Evolutionary conservation across 164 flowering plant species (phyloP).

Genomic region (Taxillus chinensis): DNA sequence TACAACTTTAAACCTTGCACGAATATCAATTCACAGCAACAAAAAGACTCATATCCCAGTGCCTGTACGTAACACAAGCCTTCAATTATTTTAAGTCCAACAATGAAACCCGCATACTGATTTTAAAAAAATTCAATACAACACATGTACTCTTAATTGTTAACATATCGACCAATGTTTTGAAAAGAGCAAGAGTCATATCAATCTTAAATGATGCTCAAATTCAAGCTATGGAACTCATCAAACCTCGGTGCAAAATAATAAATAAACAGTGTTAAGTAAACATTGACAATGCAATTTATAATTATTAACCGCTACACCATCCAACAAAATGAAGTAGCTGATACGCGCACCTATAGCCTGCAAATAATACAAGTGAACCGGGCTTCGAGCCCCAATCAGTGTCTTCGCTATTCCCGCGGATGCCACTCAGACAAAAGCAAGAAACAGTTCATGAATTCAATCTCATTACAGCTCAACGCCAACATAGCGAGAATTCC

Average conservation of each 20-base stretch:
- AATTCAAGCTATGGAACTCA: neutral
- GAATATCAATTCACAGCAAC: slow-evolving; percentile 4
- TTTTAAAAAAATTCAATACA: neutral
- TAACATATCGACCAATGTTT: neutral
- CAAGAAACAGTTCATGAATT: slow-evolving; percentile 31
- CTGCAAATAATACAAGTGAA: neutral
- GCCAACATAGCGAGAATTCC: slow-evolving; percentile 44
- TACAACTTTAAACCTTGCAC: neutral
- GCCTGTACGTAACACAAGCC: neutral
- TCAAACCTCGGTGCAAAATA: neutral
- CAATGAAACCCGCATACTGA: neutral
- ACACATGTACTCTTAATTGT: neutral
- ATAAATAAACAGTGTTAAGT: neutral
- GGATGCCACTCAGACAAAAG: slow-evolving; percentile 80
- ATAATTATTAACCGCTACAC: no score
- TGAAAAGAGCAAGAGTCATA: neutral
- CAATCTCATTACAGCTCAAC: slow-evolving; percentile 23
- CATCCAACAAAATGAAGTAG: no score
- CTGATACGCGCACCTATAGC: slow-evolving; percentile 7
- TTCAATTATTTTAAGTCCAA: neutral
- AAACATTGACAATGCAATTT: neutral
- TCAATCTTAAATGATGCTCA: neutral
- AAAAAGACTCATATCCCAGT: neutral
- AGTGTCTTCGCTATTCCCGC: slow-evolving; percentile 31
- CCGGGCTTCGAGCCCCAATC: slow-evolving; percentile 26